Conservation (phyloP, 2,329 filamentous ascomycete species). For the Tolypocladium amazonense region DNA sequence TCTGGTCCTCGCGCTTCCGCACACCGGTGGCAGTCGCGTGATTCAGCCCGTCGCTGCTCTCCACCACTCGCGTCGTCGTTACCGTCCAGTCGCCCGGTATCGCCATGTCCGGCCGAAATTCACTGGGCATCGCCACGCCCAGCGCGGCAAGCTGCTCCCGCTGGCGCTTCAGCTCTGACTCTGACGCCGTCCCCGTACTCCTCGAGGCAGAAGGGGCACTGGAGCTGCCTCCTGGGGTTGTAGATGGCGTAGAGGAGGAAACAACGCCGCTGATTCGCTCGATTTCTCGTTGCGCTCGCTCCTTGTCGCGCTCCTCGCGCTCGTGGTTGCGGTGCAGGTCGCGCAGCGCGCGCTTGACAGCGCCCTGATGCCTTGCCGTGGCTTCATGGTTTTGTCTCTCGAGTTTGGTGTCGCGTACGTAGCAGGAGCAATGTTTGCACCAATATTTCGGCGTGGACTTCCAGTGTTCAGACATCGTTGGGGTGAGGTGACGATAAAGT, state of each 20-base stretch:
- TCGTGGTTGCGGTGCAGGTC: slow-evolving; percentile 82
- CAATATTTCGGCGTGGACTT: slow-evolving; percentile 96
- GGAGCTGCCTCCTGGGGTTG: slow-evolving; percentile 12
- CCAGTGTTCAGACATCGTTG: slow-evolving; percentile 82
- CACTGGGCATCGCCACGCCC: slow-evolving; percentile 75
- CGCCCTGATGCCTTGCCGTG: slow-evolving; percentile 73
- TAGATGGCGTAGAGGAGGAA: slow-evolving; percentile 20
- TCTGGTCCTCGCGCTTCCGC: slow-evolving; percentile 50
- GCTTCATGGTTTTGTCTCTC: slow-evolving; percentile 84
- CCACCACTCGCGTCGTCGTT: slow-evolving; percentile 50
- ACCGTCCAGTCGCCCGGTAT: slow-evolving; percentile 83
- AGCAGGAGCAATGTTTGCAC: slow-evolving; percentile 94
- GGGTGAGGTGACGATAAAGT: background rate
- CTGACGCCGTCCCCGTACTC: slow-evolving; percentile 7
- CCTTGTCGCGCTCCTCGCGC: slow-evolving; percentile 68
- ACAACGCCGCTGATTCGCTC: slow-evolving; percentile 75
- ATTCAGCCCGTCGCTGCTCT: slow-evolving; percentile 29
- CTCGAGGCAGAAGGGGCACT: background rate
- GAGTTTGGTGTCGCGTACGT: slow-evolving; percentile 84
- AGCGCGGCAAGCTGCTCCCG: slow-evolving; percentile 79
- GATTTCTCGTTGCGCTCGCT: slow-evolving; percentile 73
- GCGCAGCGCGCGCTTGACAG: slow-evolving; percentile 79
- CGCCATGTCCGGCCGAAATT: slow-evolving; percentile 69
- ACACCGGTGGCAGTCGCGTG: slow-evolving; percentile 42
- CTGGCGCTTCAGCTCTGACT: slow-evolving; percentile 69